Conservation (phyloP, 2,329 filamentous ascomycete species). For the Pseudogymnoascus verrucosus region DNA sequence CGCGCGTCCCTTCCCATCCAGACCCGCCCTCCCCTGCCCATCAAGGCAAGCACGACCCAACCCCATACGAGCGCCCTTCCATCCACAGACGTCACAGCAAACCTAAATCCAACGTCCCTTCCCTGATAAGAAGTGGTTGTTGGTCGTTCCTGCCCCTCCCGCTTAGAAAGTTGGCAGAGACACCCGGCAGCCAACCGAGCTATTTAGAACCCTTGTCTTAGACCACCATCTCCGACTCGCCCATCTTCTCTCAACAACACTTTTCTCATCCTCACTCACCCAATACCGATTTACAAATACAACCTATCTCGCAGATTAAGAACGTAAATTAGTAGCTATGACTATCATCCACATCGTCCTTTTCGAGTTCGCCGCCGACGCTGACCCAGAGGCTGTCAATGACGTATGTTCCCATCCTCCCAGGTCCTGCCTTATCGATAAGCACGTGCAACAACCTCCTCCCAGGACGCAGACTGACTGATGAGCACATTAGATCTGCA, state of each 20-base stretch:
- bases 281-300: neutral
- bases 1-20: neutral
- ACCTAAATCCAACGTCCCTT: neutral
- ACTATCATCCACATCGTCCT: conserved; percentile 60
- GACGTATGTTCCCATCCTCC: conserved; percentile 37
- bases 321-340: conserved; percentile 35
- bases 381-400: conserved; percentile 41
- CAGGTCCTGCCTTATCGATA: conserved; percentile 3
- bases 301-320: neutral
- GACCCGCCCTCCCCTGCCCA: neutral
- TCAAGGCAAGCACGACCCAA: neutral
- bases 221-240: neutral
- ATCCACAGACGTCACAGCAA: neutral
- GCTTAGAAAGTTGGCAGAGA: neutral
- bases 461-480: neutral
- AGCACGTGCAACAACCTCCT: neutral
- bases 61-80: neutral
- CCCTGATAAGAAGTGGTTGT: neutral
- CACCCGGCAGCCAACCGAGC: neutral
- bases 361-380: conserved; percentile 53
- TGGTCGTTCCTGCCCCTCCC: neutral
- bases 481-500: conserved; percentile 38
- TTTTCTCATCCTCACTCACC: neutral
- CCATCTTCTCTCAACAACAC: neutral
- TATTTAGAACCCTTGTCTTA: neutral